Conservation (phyloP, 371 early-diverging fungal genomes). For the Blakeslea trispora region DNA sequence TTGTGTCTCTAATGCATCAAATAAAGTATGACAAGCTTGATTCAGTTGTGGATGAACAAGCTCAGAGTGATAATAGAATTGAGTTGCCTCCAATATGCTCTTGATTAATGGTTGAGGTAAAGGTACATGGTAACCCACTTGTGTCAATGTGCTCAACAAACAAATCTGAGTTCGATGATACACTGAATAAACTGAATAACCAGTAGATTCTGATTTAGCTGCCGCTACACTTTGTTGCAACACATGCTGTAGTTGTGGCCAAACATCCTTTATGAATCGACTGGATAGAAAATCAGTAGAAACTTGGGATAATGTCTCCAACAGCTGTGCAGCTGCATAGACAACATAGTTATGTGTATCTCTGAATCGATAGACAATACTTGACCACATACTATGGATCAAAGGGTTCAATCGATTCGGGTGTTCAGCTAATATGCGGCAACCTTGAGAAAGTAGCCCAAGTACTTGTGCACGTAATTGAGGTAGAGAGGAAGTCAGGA, state of each 20-base stretch:
- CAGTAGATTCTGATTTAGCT: constrained; percentile 13
- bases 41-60: constrained; percentile 36
- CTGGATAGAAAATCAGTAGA: constrained; percentile 52
- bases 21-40: constrained; percentile 24
- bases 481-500: constrained; percentile 54
- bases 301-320: constrained; percentile 33
- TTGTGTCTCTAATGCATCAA: constrained; percentile 21
- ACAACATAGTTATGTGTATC: constrained; percentile 56
- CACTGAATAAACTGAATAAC: constrained; percentile 41
- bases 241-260: constrained; percentile 47
- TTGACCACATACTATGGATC: constrained; percentile 59
- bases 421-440: constrained; percentile 32
- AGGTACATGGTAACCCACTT: constrained; percentile 27
- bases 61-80: constrained; percentile 27
- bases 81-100: constrained; percentile 32
- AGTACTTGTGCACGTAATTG: constrained; percentile 53
- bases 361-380: constrained; percentile 44
- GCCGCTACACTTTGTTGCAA: constrained; percentile 18
- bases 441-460: constrained; percentile 36
- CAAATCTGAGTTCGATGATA: constrained; percentile 36
- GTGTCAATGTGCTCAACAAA: constrained; percentile 34
- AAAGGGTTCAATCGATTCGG: constrained; percentile 47
- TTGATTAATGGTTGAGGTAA: constrained; percentile 23
- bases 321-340: constrained; percentile 44
- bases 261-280: constrained; percentile 51